Percentiles rank a stretch among this genome's conserved stretches.
phyloP scores from a whole-genome alignment of 208 protist species.

The Entamoeba invadens region DNA sequence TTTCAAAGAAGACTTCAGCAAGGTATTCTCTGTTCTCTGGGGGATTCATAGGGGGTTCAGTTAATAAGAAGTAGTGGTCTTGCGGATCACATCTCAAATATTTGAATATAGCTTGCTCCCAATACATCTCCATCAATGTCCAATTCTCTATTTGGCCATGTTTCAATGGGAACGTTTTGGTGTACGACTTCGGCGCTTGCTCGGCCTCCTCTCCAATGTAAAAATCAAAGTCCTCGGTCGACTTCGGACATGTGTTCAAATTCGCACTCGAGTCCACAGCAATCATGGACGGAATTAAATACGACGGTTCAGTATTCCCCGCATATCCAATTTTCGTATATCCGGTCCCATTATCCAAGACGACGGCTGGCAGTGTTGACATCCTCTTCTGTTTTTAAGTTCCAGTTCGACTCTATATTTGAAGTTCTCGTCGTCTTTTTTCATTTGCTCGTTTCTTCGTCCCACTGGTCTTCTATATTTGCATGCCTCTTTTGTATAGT shows the following conservation, averaged over 20 bases:
- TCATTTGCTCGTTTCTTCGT: too few species aligned
- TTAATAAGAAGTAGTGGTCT: slow-evolving; percentile 80
- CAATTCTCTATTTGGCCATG: slow-evolving; percentile 75
- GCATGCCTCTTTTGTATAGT: too few species aligned
- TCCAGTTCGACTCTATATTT: not conserved
- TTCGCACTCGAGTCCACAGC: slow-evolving; percentile 41
- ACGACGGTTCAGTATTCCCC: slow-evolving; percentile 72
- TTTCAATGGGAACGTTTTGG: slow-evolving; percentile 59
- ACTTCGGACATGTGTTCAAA: not conserved
- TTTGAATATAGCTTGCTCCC: slow-evolving; percentile 82
- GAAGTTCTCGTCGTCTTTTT: too few species aligned
- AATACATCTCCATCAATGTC: slow-evolving; percentile 86
- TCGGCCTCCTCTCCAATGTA: slow-evolving; percentile 76
- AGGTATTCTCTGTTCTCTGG: slow-evolving; percentile 85
- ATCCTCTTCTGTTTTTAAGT: not conserved
- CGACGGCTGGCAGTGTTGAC: slow-evolving; percentile 45
- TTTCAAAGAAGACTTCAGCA: slow-evolving; percentile 96
- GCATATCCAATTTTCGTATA: slow-evolving; percentile 95
- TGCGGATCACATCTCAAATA: slow-evolving; percentile 85
- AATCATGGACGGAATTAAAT: slow-evolving; percentile 74
- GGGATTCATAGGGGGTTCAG: slow-evolving; percentile 81
- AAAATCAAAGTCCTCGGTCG: slow-evolving; percentile 65
- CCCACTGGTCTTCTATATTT: too few species aligned
- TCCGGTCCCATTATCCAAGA: slow-evolving; percentile 92
- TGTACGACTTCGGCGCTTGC: slow-evolving; percentile 40